A percentile compares a stretch with the other conserved stretches of the same genome.
phyloP scores from a whole-genome alignment of 2,329 filamentous ascomycete genomes.

The Alternaria longipes region DNA sequence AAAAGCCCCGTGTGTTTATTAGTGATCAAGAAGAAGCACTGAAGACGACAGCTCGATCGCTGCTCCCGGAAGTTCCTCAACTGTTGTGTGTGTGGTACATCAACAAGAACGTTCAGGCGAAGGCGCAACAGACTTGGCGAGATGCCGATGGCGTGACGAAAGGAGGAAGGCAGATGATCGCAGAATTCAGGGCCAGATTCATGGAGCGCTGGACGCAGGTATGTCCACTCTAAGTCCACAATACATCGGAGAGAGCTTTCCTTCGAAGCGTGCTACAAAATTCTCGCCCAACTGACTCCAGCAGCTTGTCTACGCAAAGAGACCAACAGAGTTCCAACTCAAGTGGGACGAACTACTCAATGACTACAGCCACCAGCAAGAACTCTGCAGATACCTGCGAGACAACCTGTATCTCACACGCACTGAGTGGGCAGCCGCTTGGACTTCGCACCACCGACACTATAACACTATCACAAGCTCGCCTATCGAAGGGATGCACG shows the following conservation, averaged over 20 bases:
- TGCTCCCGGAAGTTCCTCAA: constrained; percentile 19
- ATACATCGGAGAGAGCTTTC: neutral
- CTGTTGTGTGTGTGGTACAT: constrained; percentile 22
- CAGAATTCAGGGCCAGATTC: constrained; percentile 14
- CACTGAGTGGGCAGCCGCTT: constrained; percentile 19
- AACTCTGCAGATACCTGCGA: constrained; percentile 18
- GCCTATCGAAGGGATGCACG: constrained; percentile 22
- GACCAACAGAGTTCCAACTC: constrained; percentile 16
- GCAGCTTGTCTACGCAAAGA: constrained; percentile 25
- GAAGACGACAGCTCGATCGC: constrained; percentile 15
- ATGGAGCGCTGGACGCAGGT: constrained; percentile 24
- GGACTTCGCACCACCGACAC: constrained; percentile 18
- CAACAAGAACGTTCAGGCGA: constrained; percentile 25
- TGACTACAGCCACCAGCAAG: constrained; percentile 16
- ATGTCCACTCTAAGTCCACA: neutral
- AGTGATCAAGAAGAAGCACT: constrained; percentile 13
- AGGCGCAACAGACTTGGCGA: constrained; percentile 20
- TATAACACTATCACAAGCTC: constrained; percentile 21
- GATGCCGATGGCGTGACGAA: constrained; percentile 19
- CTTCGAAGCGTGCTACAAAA: too few relatives aligned
- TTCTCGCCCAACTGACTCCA: neutral
- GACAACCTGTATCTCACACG: constrained; percentile 17
- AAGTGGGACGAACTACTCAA: constrained; percentile 20
- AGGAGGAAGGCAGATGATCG: constrained; percentile 20
- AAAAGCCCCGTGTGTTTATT: constrained; percentile 21